A percentile compares a stretch with the other conserved stretches of the same genome.
These are phyloP conservation scores for Rhynchospora pubera DNA, from an alignment of 176 grass and related monocot genomes.

Conservation along the genomic window DNA sequence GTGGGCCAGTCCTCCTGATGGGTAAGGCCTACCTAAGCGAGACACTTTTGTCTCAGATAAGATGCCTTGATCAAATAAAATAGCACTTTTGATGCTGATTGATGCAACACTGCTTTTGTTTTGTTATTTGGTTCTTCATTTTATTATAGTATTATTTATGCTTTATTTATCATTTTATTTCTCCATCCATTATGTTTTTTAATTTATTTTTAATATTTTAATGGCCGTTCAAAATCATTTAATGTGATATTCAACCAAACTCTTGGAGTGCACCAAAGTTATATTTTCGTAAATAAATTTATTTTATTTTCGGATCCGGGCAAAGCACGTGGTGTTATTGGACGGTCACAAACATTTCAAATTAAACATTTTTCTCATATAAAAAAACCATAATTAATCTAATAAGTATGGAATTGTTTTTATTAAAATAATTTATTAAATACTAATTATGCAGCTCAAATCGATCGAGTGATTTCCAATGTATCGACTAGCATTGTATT, in stretches of 20 bases:
- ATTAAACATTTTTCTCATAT: neutral
- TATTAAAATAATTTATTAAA: neutral
- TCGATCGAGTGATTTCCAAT: neutral
- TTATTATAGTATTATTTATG: neutral
- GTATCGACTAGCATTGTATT: neutral
- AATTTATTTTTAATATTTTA: neutral
- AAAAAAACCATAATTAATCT: neutral
- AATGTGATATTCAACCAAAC: too few relatives aligned
- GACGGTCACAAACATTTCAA: neutral
- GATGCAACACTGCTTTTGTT: conserved; percentile 7
- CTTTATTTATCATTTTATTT: neutral
- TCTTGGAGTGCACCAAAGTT: too few relatives aligned
- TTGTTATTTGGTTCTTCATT: neutral
- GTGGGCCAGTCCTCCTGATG: neutral
- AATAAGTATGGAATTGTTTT: neutral
- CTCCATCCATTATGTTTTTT: neutral
- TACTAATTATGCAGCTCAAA: neutral
- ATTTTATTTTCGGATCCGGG: neutral
- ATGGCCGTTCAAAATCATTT: too few relatives aligned
- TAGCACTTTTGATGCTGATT: conserved; percentile 2
- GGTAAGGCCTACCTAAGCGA: conserved; percentile 10
- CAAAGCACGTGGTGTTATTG: neutral
- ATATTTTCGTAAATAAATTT: neutral
- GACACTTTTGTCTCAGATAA: neutral
- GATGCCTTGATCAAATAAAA: conserved; percentile 5